Conservation (phyloP, 2,329 filamentous ascomycete genomes). For the Aspergillus melleus region DNA sequence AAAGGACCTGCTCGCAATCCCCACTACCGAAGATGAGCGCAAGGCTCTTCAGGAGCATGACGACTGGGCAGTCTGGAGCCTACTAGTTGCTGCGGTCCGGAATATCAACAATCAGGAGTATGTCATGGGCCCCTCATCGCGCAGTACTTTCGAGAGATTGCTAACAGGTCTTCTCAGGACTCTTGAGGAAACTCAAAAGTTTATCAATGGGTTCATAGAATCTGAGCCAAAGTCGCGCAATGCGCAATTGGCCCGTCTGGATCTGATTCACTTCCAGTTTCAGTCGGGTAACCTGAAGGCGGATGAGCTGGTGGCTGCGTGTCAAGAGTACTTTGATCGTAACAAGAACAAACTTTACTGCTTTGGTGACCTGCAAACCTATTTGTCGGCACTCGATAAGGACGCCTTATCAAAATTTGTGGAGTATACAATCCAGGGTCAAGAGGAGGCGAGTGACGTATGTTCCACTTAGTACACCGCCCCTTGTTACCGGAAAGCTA, state of each 20-base stretch:
- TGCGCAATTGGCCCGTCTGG: slow-evolving; percentile 39
- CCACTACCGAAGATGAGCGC: slow-evolving; percentile 30
- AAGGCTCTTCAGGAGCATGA: slow-evolving; percentile 39
- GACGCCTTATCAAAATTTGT: slow-evolving; percentile 27
- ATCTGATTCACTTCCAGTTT: slow-evolving; percentile 28
- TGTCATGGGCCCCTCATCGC: slow-evolving; percentile 14
- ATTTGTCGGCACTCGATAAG: slow-evolving; percentile 32
- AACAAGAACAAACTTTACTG: slow-evolving; percentile 47
- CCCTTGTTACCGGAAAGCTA: background rate
- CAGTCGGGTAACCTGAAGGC: slow-evolving; percentile 25
- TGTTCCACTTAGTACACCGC: slow-evolving; percentile 5
- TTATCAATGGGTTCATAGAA: slow-evolving; percentile 37
- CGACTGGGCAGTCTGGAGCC: slow-evolving; percentile 49
- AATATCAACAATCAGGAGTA: slow-evolving; percentile 36
- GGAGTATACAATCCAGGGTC: slow-evolving; percentile 23
- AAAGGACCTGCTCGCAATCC: slow-evolving; percentile 36
- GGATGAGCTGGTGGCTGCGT: slow-evolving; percentile 38
- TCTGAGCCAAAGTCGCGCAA: slow-evolving; percentile 43
- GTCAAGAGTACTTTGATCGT: slow-evolving; percentile 41
- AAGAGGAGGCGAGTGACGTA: slow-evolving; percentile 25
- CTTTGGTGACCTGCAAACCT: slow-evolving; percentile 44
- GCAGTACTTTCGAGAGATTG: background rate
- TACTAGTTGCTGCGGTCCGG: slow-evolving; percentile 37
- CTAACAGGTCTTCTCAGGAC: slow-evolving; percentile 26
- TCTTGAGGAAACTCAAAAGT: slow-evolving; percentile 29